Conservation (phyloP, 257 asterid species). For the Lithospermum erythrorhizon region DNA sequence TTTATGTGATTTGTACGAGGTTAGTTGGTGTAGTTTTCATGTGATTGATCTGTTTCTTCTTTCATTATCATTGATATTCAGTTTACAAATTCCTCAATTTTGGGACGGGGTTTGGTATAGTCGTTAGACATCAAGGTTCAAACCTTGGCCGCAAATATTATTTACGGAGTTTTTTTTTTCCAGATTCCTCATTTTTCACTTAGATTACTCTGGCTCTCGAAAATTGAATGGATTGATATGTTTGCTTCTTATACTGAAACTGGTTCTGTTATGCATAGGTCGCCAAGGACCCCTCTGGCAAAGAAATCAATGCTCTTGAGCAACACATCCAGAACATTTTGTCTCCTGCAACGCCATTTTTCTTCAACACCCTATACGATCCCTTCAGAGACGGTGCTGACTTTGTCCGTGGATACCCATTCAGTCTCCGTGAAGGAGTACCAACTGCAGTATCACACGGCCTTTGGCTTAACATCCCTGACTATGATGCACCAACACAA, state of each 20-base stretch:
- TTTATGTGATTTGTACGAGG: too few species aligned
- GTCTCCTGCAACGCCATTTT: slow-evolving; percentile 43
- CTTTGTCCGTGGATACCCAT: slow-evolving; percentile 63
- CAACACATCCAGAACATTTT: slow-evolving; percentile 52
- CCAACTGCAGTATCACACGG: slow-evolving; percentile 65
- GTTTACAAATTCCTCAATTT: not conserved
- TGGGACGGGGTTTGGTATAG: too few species aligned
- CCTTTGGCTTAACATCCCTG: slow-evolving; percentile 62
- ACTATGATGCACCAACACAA: slow-evolving; percentile 62
- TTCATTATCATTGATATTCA: too few species aligned
- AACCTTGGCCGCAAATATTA: not conserved
- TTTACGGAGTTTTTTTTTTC: too few species aligned
- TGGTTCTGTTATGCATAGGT: slow-evolving; percentile 23
- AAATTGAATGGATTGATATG: not conserved
- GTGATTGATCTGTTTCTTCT: too few species aligned
- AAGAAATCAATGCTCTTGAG: not conserved
- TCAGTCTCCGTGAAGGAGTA: slow-evolving; percentile 54
- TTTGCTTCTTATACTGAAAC: not conserved
- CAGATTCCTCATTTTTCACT: not conserved
- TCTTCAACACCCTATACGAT: slow-evolving; percentile 56
- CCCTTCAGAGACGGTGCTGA: slow-evolving; percentile 52
- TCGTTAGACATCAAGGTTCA: not conserved
- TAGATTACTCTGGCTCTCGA: not conserved
- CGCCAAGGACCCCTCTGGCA: slow-evolving; percentile 53
- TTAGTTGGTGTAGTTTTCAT: too few species aligned